Conservation (phyloP, 441 rosid species). For the Pelargonium citronellum region DNA sequence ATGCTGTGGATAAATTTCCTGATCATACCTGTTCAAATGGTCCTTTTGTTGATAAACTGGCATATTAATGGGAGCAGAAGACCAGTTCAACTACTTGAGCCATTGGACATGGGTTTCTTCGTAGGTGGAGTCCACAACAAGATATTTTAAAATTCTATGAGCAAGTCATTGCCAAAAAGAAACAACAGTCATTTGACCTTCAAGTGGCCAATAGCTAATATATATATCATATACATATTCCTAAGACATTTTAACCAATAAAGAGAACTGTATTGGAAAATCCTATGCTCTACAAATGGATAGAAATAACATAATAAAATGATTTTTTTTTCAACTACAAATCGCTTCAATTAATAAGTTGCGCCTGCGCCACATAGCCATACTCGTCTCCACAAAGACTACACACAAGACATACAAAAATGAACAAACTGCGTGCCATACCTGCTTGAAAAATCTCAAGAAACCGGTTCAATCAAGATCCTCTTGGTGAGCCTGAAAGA, state of each 20-base stretch:
- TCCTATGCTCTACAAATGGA: too few relatives aligned
- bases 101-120: neutral
- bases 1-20: neutral
- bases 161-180: neutral
- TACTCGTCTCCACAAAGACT: neutral
- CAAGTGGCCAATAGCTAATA: neutral
- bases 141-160: neutral
- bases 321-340: too few relatives aligned
- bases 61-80: neutral
- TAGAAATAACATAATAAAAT: too few relatives aligned
- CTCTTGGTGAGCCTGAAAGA: neutral
- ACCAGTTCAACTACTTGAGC: slow-evolving; percentile 11
- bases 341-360: too few relatives aligned
- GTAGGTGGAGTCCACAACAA: neutral
- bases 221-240: neutral
- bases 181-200: neutral
- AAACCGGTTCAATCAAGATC: neutral
- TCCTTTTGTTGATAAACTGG: neutral
- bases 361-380: too few relatives aligned
- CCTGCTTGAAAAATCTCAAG: neutral
- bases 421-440: neutral
- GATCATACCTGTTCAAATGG: neutral
- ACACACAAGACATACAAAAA: neutral
- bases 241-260: neutral
- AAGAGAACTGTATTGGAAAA: too few relatives aligned